These are phyloP conservation scores for Orbilia blumenaviensis DNA, from an alignment of 2,329 filamentous ascomycete species.

Conservation along the genomic window DNA sequence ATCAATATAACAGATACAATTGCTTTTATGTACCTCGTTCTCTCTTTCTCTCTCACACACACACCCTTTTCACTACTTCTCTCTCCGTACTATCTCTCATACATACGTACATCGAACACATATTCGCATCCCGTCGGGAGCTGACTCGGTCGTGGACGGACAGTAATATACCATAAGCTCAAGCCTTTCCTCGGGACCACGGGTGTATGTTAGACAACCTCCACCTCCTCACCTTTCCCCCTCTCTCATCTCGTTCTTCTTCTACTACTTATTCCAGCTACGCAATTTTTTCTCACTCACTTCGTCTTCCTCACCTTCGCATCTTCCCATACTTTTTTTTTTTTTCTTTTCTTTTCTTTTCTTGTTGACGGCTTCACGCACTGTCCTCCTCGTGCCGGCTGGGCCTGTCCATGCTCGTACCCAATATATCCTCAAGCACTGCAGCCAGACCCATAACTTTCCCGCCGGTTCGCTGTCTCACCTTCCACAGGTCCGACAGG, in stretches of 20 bases:
- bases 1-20: slow-evolving; percentile 45
- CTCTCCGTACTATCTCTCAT: neutral
- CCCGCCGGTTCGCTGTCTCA: slow-evolving; percentile 4
- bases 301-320: neutral
- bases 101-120: neutral
- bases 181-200: slow-evolving; percentile 25
- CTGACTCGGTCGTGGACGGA: neutral
- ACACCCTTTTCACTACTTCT: no score
- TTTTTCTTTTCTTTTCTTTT: neutral
- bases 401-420: neutral
- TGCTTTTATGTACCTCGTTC: neutral
- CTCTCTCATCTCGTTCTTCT: neutral
- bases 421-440: no score
- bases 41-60: neutral
- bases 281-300: neutral
- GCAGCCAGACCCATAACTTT: neutral
- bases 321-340: neutral
- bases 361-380: neutral
- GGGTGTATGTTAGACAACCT: slow-evolving; percentile 1
- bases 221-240: neutral
- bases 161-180: neutral
- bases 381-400: neutral
- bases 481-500: neutral
- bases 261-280: neutral
- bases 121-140: neutral